phyloP scores from a whole-genome alignment of 1,139 yeast genomes.

The Saccharomycopsis phalli region DNA sequence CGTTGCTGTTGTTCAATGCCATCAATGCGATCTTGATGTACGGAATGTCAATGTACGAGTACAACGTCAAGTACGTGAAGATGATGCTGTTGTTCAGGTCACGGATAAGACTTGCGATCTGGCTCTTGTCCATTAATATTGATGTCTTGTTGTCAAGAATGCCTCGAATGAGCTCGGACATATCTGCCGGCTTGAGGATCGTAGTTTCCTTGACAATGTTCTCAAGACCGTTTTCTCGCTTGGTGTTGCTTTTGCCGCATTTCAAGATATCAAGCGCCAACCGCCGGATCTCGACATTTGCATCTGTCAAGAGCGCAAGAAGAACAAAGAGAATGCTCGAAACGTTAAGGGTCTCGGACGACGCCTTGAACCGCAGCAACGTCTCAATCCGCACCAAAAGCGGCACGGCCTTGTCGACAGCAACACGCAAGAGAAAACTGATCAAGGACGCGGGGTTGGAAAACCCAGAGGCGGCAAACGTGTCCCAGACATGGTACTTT shows the following conservation, averaged over 20 bases:
- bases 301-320: conserved; percentile 32
- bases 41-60: conserved; percentile 39
- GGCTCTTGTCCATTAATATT: conserved; percentile 38
- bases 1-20: conserved; percentile 31
- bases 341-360: conserved; percentile 28
- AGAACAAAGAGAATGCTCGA: conserved; percentile 37
- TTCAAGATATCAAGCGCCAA: conserved; percentile 27
- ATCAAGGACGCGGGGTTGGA: not conserved
- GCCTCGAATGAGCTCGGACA: conserved; percentile 38
- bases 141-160: conserved; percentile 33
- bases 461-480: conserved; percentile 23
- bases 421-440: conserved; percentile 48
- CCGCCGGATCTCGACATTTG: conserved; percentile 33
- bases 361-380: conserved; percentile 32
- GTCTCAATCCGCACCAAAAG: conserved; percentile 43
- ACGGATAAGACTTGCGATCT: conserved; percentile 24
- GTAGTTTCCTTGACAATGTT: conserved; percentile 35
- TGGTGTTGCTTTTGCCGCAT: conserved; percentile 24
- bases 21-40: conserved; percentile 36
- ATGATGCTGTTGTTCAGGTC: conserved; percentile 31
- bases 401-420: conserved; percentile 52
- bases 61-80: conserved; percentile 42
- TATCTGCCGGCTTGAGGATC: conserved; percentile 58
- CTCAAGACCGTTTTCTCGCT: conserved; percentile 21
- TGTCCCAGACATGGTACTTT: conserved; percentile 28